A percentile compares a stretch with the other conserved stretches of the same genome.
Evolutionary conservation across 768 basidiomycete species (phyloP).

Genomic region (Cyclocybe cylindracea): DNA sequence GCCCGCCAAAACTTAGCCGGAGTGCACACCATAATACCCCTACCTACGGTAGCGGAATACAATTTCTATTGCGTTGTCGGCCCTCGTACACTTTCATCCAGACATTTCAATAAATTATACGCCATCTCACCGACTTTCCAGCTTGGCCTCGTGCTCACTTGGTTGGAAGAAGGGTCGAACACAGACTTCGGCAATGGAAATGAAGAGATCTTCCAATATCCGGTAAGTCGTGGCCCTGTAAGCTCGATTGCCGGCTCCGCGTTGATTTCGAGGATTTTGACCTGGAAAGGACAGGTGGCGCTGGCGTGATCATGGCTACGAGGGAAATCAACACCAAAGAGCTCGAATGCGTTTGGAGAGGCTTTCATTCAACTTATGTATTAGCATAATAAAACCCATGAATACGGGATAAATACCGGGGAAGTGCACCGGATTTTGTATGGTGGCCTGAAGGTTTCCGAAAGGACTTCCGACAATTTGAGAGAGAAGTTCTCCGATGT

Average conservation of each 20-base stretch:
- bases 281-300: slow-evolving; percentile 40
- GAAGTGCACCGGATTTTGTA: slow-evolving; percentile 81
- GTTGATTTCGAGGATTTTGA: slow-evolving; percentile 88
- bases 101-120: slow-evolving; percentile 64
- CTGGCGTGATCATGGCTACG: slow-evolving; percentile 46
- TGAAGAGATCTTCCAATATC: slow-evolving; percentile 82
- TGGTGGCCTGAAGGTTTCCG: slow-evolving; percentile 86
- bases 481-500: slow-evolving; percentile 48
- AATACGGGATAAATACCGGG: slow-evolving; percentile 51
- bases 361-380: slow-evolving; percentile 41
- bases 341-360: slow-evolving; percentile 89
- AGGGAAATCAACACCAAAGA: slow-evolving; percentile 94
- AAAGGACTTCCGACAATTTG: slow-evolving; percentile 62
- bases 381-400: background rate
- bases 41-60: too few species aligned
- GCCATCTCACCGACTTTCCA: slow-evolving; percentile 57
- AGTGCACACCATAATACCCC: too few species aligned
- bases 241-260: slow-evolving; percentile 95
- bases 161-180: slow-evolving; percentile 65
- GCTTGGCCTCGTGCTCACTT: slow-evolving; percentile 4
- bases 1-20: too few species aligned
- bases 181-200: slow-evolving; percentile 64
- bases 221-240: slow-evolving; percentile 79
- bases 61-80: slow-evolving; percentile 5
- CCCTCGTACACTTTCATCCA: slow-evolving; percentile 54